Evolutionary conservation across 139 green algal genomes (phyloP).

Genomic region (Closterium sp.): DNA sequence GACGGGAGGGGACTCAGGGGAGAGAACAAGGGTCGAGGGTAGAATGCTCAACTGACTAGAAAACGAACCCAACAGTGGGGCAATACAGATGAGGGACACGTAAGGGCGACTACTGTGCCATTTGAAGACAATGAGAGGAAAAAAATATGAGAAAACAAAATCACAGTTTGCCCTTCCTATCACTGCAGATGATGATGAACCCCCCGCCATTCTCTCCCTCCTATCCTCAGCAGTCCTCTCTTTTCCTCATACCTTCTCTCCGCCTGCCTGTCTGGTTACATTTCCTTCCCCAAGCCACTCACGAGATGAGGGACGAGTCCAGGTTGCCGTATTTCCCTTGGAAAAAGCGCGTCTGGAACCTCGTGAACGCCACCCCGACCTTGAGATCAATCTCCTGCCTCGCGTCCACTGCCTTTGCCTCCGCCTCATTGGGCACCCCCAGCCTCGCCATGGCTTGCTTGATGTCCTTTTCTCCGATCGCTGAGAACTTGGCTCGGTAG

Average conservation of each 20-base stretch:
- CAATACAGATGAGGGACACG: too few species aligned
- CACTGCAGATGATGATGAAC: too few species aligned
- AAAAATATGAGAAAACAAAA: too few species aligned
- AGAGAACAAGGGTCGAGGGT: too few species aligned
- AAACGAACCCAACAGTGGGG: too few species aligned
- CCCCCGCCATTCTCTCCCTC: too few species aligned
- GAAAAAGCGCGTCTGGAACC: slow-evolving; percentile 90
- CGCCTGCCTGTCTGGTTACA: slow-evolving; percentile 79
- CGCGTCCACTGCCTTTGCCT: slow-evolving; percentile 77
- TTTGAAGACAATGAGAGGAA: too few species aligned
- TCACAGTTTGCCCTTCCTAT: too few species aligned
- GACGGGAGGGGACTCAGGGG: too few species aligned
- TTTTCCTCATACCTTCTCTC: not conserved
- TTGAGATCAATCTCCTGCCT: slow-evolving; percentile 87
- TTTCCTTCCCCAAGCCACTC: slow-evolving; percentile 42
- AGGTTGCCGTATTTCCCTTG: slow-evolving; percentile 87
- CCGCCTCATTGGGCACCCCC: slow-evolving; percentile 71
- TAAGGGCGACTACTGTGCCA: too few species aligned
- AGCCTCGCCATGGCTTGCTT: slow-evolving; percentile 57
- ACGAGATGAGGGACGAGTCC: slow-evolving; percentile 76
- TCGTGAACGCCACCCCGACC: slow-evolving; percentile 90
- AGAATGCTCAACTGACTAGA: too few species aligned
- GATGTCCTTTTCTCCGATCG: slow-evolving; percentile 76
- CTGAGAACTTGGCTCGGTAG: slow-evolving; percentile 83
- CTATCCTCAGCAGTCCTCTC: too few species aligned